Evolutionary conservation across 345 rosid species (phyloP).

Genomic region (Eucalyptus decipiens): DNA sequence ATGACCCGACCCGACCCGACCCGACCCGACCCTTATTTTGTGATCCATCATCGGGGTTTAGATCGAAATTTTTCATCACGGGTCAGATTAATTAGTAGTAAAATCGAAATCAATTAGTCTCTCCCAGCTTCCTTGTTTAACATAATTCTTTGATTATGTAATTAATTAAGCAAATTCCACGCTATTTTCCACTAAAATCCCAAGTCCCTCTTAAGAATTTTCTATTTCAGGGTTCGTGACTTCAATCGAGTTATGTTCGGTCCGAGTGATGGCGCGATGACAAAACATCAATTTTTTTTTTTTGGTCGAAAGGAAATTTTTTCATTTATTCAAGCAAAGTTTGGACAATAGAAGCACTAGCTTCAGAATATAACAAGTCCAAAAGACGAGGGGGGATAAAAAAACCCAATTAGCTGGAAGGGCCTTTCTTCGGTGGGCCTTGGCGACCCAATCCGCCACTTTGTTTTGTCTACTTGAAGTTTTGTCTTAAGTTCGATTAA

Average conservation of each 20-base stretch:
- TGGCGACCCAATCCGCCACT: too few relatives aligned
- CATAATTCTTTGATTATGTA: conserved; percentile 2
- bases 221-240: neutral
- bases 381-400: too few relatives aligned
- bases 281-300: neutral
- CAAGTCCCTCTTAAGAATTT: neutral
- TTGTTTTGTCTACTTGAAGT: neutral
- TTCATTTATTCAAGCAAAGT: too few relatives aligned
- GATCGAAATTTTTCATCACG: neutral
- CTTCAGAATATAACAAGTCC: too few relatives aligned
- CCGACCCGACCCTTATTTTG: neutral
- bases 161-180: neutral
- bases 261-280: neutral
- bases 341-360: too few relatives aligned
- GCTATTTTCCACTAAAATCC: neutral
- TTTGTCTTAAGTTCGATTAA: too few relatives aligned
- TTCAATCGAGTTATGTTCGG: neutral
- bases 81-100: neutral
- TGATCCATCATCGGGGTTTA: neutral
- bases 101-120: neutral
- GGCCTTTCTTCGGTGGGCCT: too few relatives aligned
- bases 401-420: too few relatives aligned
- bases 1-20: conserved; percentile 4
- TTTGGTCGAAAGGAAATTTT: too few relatives aligned
- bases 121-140: neutral